A percentile compares a stretch with the other conserved stretches of the same genome.
Evolutionary conservation across 768 basidiomycete species (phyloP).

Genomic region (Pilatotrama ljubarskyi): DNA sequence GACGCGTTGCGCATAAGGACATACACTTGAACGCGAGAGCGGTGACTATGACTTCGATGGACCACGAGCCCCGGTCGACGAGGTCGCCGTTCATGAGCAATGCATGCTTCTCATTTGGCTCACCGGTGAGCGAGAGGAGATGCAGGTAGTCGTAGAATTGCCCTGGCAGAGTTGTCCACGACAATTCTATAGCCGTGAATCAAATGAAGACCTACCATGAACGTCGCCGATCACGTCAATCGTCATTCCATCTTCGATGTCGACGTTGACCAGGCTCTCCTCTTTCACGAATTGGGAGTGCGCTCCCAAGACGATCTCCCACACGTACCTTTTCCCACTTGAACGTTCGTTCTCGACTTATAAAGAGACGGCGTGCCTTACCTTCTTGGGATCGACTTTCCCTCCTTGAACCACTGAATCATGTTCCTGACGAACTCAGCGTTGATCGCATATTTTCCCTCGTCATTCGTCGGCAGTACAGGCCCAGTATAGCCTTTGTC

Average conservation of each 20-base stretch:
- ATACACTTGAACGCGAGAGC: slow-evolving; percentile 95
- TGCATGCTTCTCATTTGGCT: slow-evolving; percentile 83
- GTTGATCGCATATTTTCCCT: slow-evolving; percentile 73
- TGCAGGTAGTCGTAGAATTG: slow-evolving; percentile 96
- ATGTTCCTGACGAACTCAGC: slow-evolving; percentile 78
- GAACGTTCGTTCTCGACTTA: neutral
- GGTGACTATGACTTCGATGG: slow-evolving; percentile 87
- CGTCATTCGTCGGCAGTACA: slow-evolving; percentile 53
- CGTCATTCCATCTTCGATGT: slow-evolving; percentile 73
- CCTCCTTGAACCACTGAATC: slow-evolving; percentile 91
- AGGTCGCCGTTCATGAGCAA: slow-evolving; percentile 94
- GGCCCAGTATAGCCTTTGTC: slow-evolving; percentile 79
- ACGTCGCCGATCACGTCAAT: slow-evolving; percentile 97
- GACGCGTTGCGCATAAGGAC: slow-evolving; percentile 25
- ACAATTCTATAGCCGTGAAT: neutral
- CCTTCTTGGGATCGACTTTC: slow-evolving; percentile 87
- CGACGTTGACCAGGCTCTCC: slow-evolving; percentile 77
- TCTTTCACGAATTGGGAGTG: slow-evolving; percentile 73
- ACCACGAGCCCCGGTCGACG: slow-evolving; percentile 97
- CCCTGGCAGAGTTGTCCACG: slow-evolving; percentile 44
- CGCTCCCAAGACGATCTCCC: slow-evolving; percentile 94
- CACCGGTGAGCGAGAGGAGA: slow-evolving; percentile 81
- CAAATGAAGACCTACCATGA: slow-evolving; percentile 57
- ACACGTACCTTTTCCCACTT: slow-evolving; percentile 61
- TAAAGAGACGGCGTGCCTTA: slow-evolving; percentile 34